Evolutionary conservation across 1,139 yeast species (phyloP).

Genomic region (Geotrichum candidum): DNA sequence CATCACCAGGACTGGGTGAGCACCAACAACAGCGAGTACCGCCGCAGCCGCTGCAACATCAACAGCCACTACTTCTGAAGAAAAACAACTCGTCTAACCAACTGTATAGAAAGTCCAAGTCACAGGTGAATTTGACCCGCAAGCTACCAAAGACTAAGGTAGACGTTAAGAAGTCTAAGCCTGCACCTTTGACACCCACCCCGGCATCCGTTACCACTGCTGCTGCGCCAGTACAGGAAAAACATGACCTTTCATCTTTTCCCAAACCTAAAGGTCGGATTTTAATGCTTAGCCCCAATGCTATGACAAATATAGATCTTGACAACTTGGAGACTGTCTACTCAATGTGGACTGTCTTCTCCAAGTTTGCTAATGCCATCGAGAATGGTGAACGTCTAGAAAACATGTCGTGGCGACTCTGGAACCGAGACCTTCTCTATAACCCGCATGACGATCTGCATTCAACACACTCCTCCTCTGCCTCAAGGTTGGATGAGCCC

Average conservation of each 20-base stretch:
- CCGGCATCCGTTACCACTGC: not conserved
- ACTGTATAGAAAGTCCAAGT: not conserved
- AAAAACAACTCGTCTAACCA: slow-evolving; percentile 1
- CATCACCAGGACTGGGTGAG: not conserved
- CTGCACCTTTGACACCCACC: not conserved
- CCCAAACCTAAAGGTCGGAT: slow-evolving; percentile 21
- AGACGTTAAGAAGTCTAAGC: not conserved
- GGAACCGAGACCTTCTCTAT: slow-evolving; percentile 43
- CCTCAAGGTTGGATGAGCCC: not conserved
- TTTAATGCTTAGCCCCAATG: slow-evolving; percentile 29
- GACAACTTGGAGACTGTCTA: slow-evolving; percentile 39
- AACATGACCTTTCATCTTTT: not conserved
- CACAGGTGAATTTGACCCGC: not conserved
- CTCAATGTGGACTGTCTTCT: slow-evolving; percentile 48
- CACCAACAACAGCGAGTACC: not conserved
- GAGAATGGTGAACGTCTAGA: slow-evolving; percentile 52
- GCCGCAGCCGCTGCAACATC: not conserved
- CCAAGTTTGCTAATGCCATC: slow-evolving; percentile 48
- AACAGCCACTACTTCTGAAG: not conserved
- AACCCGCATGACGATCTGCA: slow-evolving; percentile 1
- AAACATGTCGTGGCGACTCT: slow-evolving; percentile 55
- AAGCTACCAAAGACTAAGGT: not conserved
- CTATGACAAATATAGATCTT: slow-evolving; percentile 36
- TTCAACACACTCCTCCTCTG: not conserved
- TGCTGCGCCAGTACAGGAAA: not conserved